A percentile compares a stretch with the other conserved stretches of the same genome.
phyloP scores from a whole-genome alignment of 352 stramenopile species.

The Phytophthora pluvialis region DNA sequence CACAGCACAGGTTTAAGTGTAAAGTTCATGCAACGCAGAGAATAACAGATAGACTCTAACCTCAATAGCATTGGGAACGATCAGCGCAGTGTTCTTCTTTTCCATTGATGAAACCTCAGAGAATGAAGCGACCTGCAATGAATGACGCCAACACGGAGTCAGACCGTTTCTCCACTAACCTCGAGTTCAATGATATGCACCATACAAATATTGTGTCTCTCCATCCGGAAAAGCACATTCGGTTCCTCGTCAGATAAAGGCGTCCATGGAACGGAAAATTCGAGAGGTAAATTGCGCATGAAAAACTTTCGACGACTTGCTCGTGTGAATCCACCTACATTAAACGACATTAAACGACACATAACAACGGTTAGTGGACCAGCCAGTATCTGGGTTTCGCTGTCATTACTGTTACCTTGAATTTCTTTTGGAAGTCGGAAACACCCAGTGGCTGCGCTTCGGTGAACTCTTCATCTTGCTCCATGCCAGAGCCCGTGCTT shows the following conservation, averaged over 20 bases:
- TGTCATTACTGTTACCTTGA: constrained; percentile 54
- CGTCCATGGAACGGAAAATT: constrained; percentile 86
- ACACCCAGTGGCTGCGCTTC: constrained; percentile 57
- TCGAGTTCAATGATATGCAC: not conserved
- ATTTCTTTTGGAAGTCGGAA: constrained; percentile 86
- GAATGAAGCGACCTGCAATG: constrained; percentile 68
- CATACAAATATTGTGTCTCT: constrained; percentile 81
- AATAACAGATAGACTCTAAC: constrained; percentile 31
- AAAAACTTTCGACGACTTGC: constrained; percentile 87
- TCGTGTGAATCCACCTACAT: constrained; percentile 65
- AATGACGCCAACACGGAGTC: constrained; percentile 4
- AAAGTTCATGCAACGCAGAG: not conserved
- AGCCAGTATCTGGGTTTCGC: not conserved
- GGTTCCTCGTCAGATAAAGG: constrained; percentile 76
- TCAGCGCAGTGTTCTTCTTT: constrained; percentile 87
- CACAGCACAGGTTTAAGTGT: constrained; percentile 1
- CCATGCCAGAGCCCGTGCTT: constrained; percentile 14
- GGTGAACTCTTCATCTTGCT: constrained; percentile 47
- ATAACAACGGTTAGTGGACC: constrained; percentile 7
- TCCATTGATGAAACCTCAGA: constrained; percentile 77
- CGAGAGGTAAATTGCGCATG: constrained; percentile 77
- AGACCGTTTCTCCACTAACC: not conserved
- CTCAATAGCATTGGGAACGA: constrained; percentile 89
- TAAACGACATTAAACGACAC: not conserved
- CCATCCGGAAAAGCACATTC: constrained; percentile 86